phyloP scores from a whole-genome alignment of 495 filamentous ascomycete species.

The Aspergillus avenaceus region DNA sequence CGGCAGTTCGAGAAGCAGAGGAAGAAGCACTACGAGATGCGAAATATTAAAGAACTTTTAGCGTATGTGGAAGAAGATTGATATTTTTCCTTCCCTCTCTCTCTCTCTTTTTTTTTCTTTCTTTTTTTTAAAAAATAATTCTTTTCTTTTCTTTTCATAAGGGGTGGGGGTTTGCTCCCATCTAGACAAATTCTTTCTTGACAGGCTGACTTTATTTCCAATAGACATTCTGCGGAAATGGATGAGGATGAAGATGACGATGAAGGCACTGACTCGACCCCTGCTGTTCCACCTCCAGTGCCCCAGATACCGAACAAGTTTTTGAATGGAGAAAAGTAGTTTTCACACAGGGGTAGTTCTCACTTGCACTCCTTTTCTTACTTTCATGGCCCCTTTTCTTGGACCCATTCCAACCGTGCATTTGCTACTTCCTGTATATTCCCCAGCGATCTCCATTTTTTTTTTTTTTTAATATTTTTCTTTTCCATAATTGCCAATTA shows the following conservation, averaged over 20 bases:
- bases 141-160: not conserved
- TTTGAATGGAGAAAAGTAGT: constrained; percentile 12
- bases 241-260: constrained; percentile 45
- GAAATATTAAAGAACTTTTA: constrained; percentile 82
- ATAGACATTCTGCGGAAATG: constrained; percentile 51
- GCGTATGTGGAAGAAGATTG: constrained; percentile 69
- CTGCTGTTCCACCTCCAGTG: constrained; percentile 25
- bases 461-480: no score
- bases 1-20: constrained; percentile 82
- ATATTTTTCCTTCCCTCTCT: not conserved
- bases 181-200: no score
- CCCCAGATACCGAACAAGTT: constrained; percentile 34
- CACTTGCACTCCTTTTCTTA: not conserved
- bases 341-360: no score
- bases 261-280: constrained; percentile 11
- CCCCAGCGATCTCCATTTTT: not conserved
- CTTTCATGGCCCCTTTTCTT: not conserved
- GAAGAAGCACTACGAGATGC: constrained; percentile 99
- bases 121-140: no score
- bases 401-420: not conserved
- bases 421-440: not conserved
- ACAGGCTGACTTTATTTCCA: constrained; percentile 4
- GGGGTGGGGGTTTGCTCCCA: no score
- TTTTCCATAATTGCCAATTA: no score
- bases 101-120: not conserved